phyloP scores from a whole-genome alignment of 352 stramenopile species.

The Globisporangium nunn region DNA sequence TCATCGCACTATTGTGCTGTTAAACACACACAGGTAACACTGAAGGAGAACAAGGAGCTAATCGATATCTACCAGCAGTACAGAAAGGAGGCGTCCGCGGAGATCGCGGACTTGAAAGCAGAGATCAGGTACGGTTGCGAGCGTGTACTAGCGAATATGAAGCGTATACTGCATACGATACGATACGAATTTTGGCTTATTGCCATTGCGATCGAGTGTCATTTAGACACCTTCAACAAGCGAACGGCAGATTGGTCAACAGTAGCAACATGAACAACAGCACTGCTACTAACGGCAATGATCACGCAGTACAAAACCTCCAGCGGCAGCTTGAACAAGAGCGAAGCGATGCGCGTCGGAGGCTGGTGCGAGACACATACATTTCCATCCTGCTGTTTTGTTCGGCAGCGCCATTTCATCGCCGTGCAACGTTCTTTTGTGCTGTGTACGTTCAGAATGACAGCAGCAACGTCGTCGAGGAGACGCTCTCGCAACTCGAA shows the following conservation, averaged over 20 bases:
- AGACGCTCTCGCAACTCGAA: slow-evolving; percentile 50
- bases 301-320: slow-evolving; percentile 2
- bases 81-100: slow-evolving; percentile 39
- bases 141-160: background rate
- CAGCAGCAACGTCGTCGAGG: slow-evolving; percentile 38
- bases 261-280: background rate
- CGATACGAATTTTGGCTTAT: background rate
- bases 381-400: background rate
- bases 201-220: background rate
- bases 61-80: slow-evolving; percentile 68
- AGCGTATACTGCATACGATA: no score
- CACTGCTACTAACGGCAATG: background rate
- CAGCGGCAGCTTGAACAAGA: slow-evolving; percentile 25
- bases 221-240: slow-evolving; percentile 5
- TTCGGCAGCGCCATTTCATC: background rate
- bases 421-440: background rate
- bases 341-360: slow-evolving; percentile 24
- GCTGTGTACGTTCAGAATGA: slow-evolving; percentile 29
- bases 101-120: slow-evolving; percentile 36
- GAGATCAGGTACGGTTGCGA: slow-evolving; percentile 41
- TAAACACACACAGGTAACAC: slow-evolving; percentile 26
- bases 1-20: background rate
- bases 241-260: background rate
- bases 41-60: slow-evolving; percentile 70
- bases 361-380: slow-evolving; percentile 19